Percentiles rank a stretch among this genome's conserved stretches.
Conservation (phyloP, 257 asterid genomes). For the Mitragyna speciosa region DNA sequence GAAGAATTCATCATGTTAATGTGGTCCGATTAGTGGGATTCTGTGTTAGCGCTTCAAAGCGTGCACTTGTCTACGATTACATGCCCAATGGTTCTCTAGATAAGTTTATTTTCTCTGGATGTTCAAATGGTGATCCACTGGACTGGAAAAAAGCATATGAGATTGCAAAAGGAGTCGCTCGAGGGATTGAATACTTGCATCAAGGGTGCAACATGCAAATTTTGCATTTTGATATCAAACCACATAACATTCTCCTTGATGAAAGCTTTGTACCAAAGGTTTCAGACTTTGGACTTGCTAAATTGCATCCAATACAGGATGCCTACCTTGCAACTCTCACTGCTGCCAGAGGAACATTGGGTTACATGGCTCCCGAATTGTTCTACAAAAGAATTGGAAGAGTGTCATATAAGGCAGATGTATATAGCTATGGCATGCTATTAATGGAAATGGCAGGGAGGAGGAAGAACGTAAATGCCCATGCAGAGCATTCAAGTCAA, state of each 20-base stretch:
- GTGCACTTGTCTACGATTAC: not conserved
- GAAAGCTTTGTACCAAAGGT: not conserved
- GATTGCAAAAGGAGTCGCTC: not conserved
- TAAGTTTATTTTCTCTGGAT: not conserved
- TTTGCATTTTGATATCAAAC: not conserved
- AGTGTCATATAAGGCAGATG: not conserved
- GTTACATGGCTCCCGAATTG: not conserved
- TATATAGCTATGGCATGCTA: not conserved
- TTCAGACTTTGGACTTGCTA: not conserved
- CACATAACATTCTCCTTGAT: not conserved
- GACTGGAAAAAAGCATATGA: not conserved
- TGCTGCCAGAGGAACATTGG: not conserved
- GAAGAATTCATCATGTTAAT: not conserved
- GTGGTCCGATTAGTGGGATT: not conserved
- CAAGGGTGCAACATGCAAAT: conserved; percentile 1
- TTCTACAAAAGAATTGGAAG: not conserved
- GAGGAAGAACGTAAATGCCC: not conserved
- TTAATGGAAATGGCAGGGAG: not conserved
- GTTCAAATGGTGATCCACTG: not conserved
- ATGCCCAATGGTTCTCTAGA: not conserved
- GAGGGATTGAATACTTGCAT: not conserved
- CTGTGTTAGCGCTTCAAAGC: not conserved
- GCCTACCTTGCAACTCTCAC: not conserved
- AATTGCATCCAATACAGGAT: not conserved
- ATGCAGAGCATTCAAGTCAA: not conserved